phyloP scores from a whole-genome alignment of 2,329 filamentous ascomycete genomes.

The Hypoxylon sp. region DNA sequence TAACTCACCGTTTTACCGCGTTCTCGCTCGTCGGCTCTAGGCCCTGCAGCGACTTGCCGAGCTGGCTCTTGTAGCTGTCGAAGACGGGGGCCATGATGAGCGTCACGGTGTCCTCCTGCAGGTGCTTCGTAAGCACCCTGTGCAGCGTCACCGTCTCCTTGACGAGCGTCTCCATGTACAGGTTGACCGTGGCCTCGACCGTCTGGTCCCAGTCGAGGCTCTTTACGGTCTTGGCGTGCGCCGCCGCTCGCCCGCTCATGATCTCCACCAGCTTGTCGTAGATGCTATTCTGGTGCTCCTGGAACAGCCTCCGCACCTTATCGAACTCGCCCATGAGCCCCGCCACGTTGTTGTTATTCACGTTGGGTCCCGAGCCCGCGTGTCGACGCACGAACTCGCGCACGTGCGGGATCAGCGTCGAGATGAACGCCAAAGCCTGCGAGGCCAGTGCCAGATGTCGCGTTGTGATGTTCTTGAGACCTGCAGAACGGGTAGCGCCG shows the following conservation, averaged over 20 bases:
- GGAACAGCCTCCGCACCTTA: conserved; percentile 80
- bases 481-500: conserved; percentile 86
- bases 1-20: conserved; percentile 74
- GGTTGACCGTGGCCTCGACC: conserved; percentile 58
- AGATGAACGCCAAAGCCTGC: conserved; percentile 87
- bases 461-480: conserved; percentile 94
- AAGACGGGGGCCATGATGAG: conserved; percentile 91
- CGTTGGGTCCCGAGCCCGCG: conserved; percentile 55
- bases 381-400: conserved; percentile 91
- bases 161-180: conserved; percentile 85
- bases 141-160: conserved; percentile 88
- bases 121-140: conserved; percentile 81
- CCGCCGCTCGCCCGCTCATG: conserved; percentile 78
- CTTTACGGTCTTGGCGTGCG: conserved; percentile 78
- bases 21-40: conserved; percentile 69
- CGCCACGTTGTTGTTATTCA: conserved; percentile 56
- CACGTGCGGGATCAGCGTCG: conserved; percentile 86
- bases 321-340: conserved; percentile 84
- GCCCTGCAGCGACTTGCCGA: conserved; percentile 74
- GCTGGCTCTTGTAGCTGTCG: conserved; percentile 79
- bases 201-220: conserved; percentile 76
- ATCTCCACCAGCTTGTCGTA: conserved; percentile 94
- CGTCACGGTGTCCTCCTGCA: conserved; percentile 77
- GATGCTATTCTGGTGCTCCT: conserved; percentile 90
- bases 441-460: conserved; percentile 92